These are phyloP conservation scores for Earliella scabrosa DNA, from an alignment of 1,284 basidiomycete species.

Conservation along the genomic window DNA sequence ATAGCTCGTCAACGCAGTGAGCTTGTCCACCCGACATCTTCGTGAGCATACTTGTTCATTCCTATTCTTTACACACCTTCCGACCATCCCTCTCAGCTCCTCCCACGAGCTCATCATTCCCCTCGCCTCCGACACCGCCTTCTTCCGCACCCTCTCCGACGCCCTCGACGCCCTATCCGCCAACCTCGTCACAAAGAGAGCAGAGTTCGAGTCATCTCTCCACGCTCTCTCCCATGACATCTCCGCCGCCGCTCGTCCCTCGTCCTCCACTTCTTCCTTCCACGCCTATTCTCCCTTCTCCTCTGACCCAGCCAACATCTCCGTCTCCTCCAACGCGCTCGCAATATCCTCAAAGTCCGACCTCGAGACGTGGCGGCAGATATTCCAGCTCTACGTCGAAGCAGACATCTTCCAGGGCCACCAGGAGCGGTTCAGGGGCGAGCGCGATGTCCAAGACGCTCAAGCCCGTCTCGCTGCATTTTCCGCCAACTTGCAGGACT, in stretches of 20 bases:
- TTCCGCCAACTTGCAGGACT: slow-evolving; percentile 65
- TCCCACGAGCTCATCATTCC: slow-evolving; percentile 76
- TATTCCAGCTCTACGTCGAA: slow-evolving; percentile 90
- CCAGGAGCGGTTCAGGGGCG: slow-evolving; percentile 76
- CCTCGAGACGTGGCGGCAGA: slow-evolving; percentile 91
- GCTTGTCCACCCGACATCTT: neutral
- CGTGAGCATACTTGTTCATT: slow-evolving; percentile 2
- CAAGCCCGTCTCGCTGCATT: slow-evolving; percentile 78
- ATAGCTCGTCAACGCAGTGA: no score
- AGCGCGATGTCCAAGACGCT: slow-evolving; percentile 74
- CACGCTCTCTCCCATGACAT: slow-evolving; percentile 63
- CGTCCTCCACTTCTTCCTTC: slow-evolving; percentile 50
- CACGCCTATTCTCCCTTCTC: slow-evolving; percentile 49
- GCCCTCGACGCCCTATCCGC: slow-evolving; percentile 73
- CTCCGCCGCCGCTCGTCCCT: slow-evolving; percentile 62
- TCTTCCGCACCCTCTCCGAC: slow-evolving; percentile 80
- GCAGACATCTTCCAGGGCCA: slow-evolving; percentile 86
- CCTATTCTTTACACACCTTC: neutral
- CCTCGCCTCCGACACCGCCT: slow-evolving; percentile 79
- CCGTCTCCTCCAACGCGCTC: slow-evolving; percentile 21
- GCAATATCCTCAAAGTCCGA: slow-evolving; percentile 54
- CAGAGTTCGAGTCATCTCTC: slow-evolving; percentile 69
- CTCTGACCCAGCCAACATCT: slow-evolving; percentile 42
- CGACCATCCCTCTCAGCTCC: slow-evolving; percentile 3
- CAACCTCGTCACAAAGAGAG: slow-evolving; percentile 66